Percentiles rank a stretch among this genome's conserved stretches.
Conservation (phyloP, 805 yeast genomes). For the Yarrowia yakushimensis region DNA sequence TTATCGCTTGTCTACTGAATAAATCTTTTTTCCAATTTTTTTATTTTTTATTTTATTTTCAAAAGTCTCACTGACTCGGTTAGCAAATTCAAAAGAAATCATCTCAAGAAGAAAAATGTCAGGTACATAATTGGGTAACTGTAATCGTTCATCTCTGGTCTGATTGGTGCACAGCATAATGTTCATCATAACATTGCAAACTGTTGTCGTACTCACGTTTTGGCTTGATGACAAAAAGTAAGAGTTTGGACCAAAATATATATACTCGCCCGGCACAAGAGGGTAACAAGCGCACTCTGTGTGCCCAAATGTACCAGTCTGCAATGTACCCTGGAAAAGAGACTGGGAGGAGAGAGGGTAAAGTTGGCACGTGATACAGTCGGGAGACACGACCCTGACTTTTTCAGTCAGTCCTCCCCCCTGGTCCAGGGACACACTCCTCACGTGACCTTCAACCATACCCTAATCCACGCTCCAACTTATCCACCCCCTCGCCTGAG, state of each 20-base stretch:
- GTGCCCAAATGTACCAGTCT: not conserved
- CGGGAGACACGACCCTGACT: too few relatives aligned
- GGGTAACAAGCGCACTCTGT: slow-evolving; percentile 3
- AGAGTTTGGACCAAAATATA: not conserved
- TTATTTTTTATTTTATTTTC: too few relatives aligned
- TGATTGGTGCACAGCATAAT: slow-evolving; percentile 25
- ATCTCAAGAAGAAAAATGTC: not conserved
- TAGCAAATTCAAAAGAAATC: not conserved
- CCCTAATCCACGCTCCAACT: too few relatives aligned
- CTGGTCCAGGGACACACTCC: too few relatives aligned
- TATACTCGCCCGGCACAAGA: not conserved
- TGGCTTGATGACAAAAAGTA: not conserved
- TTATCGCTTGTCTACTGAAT: too few relatives aligned
- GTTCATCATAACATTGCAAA: slow-evolving; percentile 3
- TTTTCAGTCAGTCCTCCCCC: too few relatives aligned
- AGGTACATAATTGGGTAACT: slow-evolving; percentile 21
- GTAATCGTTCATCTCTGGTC: slow-evolving; percentile 24
- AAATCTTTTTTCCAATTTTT: too few relatives aligned
- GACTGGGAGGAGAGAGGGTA: not conserved
- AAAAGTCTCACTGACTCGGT: not conserved
- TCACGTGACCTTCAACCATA: too few relatives aligned
- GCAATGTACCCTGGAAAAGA: not conserved
- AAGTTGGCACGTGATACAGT: not conserved
- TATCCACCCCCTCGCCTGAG: too few relatives aligned
- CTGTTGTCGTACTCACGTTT: slow-evolving; percentile 10